Conservation (phyloP, 2,329 filamentous ascomycete species). For the Shiraia bambusicola region DNA sequence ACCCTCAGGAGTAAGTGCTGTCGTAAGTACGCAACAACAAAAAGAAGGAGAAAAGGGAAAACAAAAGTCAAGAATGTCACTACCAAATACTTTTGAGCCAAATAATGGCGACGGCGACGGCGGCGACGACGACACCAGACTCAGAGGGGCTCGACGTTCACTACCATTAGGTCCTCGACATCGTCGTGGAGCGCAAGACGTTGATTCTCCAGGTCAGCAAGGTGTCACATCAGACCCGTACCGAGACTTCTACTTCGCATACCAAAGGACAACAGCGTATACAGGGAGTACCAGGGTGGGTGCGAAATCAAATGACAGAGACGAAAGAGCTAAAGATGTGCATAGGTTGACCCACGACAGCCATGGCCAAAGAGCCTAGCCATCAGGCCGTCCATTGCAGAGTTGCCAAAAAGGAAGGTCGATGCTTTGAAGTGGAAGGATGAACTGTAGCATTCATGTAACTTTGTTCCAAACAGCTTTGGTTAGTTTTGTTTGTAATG, state of each 20-base stretch:
- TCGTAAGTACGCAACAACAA: background rate
- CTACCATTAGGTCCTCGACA: constrained; percentile 11
- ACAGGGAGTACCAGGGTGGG: constrained; percentile 28
- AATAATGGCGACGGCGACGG: background rate
- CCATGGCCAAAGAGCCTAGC: constrained; percentile 20
- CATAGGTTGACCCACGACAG: constrained; percentile 15
- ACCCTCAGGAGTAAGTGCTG: background rate
- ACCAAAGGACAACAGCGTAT: constrained; percentile 14
- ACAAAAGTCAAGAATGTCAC: constrained; percentile 7
- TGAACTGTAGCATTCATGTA: constrained; percentile 6
- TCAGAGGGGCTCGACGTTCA: constrained; percentile 16
- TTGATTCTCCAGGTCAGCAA: too few species aligned
- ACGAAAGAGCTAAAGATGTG: constrained; percentile 11
- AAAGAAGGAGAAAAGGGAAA: too few species aligned
- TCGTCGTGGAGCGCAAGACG: background rate
- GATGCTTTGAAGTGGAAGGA: constrained; percentile 24
- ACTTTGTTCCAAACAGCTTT: background rate
- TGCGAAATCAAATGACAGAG: constrained; percentile 3
- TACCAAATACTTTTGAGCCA: constrained; percentile 7
- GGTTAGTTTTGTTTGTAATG: background rate
- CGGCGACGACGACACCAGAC: background rate
- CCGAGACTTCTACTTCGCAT: constrained; percentile 20
- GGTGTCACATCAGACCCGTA: constrained; percentile 16
- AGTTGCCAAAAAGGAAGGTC: constrained; percentile 13
- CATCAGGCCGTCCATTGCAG: constrained; percentile 12